A percentile compares a stretch with the other conserved stretches of the same genome.
These are phyloP conservation scores for Neurospora discreta DNA, from an alignment of 495 filamentous ascomycete genomes.

Conservation along the genomic window DNA sequence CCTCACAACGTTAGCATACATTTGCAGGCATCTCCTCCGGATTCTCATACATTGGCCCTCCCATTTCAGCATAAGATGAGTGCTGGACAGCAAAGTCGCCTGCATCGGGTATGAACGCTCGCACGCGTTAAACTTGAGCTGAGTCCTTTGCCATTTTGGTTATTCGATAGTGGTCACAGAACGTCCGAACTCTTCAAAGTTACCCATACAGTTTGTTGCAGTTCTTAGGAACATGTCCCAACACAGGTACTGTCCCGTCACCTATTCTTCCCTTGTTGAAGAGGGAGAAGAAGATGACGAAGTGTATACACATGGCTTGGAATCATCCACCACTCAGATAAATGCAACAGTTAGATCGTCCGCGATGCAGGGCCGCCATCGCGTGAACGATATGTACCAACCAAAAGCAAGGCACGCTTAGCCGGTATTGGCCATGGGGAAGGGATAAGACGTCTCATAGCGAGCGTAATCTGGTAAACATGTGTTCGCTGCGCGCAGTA, in stretches of 20 bases:
- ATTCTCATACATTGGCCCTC: neutral
- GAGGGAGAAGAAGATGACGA: neutral
- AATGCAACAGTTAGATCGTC: neutral
- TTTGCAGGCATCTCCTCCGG: neutral
- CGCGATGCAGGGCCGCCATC: constrained; percentile 11
- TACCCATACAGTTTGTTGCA: neutral
- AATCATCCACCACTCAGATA: neutral
- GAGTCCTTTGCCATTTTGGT: neutral
- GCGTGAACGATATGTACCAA: constrained; percentile 3
- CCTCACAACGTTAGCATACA: neutral
- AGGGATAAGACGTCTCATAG: neutral
- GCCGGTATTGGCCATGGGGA: neutral
- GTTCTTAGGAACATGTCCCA: neutral
- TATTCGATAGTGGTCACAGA: neutral
- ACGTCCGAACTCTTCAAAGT: no score
- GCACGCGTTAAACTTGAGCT: neutral
- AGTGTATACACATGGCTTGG: neutral
- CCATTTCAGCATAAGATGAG: neutral
- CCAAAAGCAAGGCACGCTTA: constrained; percentile 1
- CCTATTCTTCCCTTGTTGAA: neutral
- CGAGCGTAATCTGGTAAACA: neutral
- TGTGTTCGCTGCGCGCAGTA: neutral
- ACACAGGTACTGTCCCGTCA: neutral
- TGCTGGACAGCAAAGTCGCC: neutral
- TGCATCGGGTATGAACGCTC: neutral